Evolutionary conservation across 2,329 filamentous ascomycete species (phyloP).

Genomic region (Teratosphaeria pseudoeucalypti): DNA sequence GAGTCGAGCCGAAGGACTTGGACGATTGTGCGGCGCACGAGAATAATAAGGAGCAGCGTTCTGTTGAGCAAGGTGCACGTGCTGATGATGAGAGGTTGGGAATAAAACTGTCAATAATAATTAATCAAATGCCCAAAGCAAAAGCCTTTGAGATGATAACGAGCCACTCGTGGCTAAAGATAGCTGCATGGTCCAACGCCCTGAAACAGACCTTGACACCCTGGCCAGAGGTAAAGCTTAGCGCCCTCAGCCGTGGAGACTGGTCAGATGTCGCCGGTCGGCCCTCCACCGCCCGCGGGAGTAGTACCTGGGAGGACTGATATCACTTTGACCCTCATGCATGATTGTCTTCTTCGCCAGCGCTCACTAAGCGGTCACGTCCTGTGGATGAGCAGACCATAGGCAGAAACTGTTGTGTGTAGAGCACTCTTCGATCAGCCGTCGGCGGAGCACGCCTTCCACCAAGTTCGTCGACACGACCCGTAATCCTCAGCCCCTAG

Average conservation of each 20-base stretch:
- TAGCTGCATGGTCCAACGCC: background rate
- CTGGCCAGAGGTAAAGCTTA: background rate
- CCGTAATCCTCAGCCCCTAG: background rate
- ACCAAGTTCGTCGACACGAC: background rate
- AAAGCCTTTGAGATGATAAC: background rate
- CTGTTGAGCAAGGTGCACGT: background rate
- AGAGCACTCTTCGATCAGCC: background rate
- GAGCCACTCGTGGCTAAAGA: background rate
- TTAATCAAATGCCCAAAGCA: background rate
- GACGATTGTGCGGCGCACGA: background rate
- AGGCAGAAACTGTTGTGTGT: background rate
- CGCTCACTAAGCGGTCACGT: background rate
- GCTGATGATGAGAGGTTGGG: background rate
- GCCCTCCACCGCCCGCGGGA: background rate
- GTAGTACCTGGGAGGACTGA: background rate
- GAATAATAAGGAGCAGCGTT: background rate
- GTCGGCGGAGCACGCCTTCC: background rate
- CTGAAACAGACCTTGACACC: background rate
- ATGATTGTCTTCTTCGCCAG: background rate
- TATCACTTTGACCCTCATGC: background rate
- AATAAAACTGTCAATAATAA: too few relatives aligned
- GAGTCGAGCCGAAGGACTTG: background rate
- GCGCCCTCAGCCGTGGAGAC: background rate
- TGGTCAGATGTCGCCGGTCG: background rate
- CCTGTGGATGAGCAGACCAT: background rate